Evolutionary conservation across 139 green algal species (phyloP).

Genomic region (Chlorella ohadii): DNA sequence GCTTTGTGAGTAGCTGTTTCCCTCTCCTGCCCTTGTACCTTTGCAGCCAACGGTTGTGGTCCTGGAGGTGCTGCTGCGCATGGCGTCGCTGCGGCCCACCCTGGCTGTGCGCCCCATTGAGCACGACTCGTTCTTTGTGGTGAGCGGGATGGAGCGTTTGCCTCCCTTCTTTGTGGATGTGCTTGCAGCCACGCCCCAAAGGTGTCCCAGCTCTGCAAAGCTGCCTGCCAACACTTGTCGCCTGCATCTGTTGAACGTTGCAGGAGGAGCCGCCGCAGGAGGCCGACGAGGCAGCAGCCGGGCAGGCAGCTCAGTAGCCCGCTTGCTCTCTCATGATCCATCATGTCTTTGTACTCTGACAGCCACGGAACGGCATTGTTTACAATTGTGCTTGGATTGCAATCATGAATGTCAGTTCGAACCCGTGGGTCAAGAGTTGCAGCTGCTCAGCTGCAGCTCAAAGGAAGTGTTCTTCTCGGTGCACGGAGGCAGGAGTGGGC

Average conservation of each 20-base stretch:
- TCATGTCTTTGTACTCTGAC: no score
- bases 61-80: conserved; percentile 17
- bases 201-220: no score
- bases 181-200: no score
- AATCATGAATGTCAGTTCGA: conserved; percentile 1
- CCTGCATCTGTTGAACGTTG: no score
- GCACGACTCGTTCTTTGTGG: conserved; percentile 29
- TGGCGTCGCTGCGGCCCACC: not conserved
- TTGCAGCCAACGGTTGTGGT: not conserved
- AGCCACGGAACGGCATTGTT: no score
- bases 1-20: no score
- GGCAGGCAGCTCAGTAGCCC: not conserved
- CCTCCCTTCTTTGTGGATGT: no score
- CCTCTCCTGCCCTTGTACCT: not conserved
- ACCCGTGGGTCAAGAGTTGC: not conserved
- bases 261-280: not conserved
- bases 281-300: not conserved
- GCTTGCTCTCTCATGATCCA: not conserved
- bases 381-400: not conserved
- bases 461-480: not conserved
- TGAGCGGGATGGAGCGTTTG: not conserved
- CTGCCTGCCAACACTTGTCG: no score
- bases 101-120: conserved; percentile 4
- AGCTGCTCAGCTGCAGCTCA: not conserved
- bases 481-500: not conserved